These are phyloP conservation scores for Exophiala mesophila DNA, from an alignment of 2,329 filamentous ascomycete genomes.

Conservation along the genomic window DNA sequence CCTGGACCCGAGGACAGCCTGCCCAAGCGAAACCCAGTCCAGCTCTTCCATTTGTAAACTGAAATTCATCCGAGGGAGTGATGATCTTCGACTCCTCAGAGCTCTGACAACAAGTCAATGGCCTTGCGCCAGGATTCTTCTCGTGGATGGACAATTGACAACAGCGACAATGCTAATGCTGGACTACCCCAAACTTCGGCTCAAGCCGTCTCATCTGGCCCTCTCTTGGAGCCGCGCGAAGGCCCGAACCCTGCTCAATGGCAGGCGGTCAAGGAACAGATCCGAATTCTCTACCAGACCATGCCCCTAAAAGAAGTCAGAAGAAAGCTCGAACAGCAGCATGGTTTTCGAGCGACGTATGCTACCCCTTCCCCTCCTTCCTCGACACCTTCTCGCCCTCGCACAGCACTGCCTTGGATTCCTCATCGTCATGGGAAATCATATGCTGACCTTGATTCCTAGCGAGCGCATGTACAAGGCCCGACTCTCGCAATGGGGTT, in stretches of 20 bases:
- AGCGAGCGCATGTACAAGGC: constrained; percentile 25
- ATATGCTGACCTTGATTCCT: not conserved
- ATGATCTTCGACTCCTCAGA: constrained; percentile 16
- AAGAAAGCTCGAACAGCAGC: constrained; percentile 19
- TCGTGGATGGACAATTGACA: constrained; percentile 14
- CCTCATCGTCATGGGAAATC: no score
- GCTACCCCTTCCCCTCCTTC: constrained; percentile 7
- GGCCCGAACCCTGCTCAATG: constrained; percentile 22
- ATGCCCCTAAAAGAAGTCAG: constrained; percentile 24
- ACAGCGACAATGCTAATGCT: constrained; percentile 10
- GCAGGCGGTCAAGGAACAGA: constrained; percentile 24
- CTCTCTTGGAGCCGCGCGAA: constrained; percentile 22
- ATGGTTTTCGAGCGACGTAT: constrained; percentile 27
- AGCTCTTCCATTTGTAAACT: constrained; percentile 4
- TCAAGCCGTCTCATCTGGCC: constrained; percentile 3
- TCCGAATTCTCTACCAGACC: constrained; percentile 22
- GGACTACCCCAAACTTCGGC: constrained; percentile 9
- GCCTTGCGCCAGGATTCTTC: constrained; percentile 15
- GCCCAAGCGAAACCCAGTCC: not conserved
- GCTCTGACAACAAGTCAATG: constrained; percentile 17
- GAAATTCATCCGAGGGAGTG: constrained; percentile 18
- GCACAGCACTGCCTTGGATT: no score
- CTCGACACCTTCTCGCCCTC: not conserved
- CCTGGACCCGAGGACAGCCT: not conserved
- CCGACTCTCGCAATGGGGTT: constrained; percentile 25